Base-by-base conservation (phyloP, 2,329 filamentous ascomycete species). In the Pseudocercospora crystallina region DNA sequence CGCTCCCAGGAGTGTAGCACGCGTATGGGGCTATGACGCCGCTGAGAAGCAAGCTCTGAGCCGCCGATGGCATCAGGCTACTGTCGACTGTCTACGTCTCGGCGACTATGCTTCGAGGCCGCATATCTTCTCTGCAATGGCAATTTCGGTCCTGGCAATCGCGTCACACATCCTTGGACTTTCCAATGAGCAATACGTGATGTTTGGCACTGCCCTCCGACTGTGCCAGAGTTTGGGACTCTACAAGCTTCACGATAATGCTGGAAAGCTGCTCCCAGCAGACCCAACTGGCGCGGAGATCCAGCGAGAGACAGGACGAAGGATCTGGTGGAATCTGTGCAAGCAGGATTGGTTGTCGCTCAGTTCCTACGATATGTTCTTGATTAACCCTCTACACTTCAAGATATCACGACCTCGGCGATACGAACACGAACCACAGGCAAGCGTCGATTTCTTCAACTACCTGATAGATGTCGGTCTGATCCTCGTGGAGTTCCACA, bases 301-400 rank as follows among this genome's bases (percentile, higher is more conserved):
- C 5, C 20, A 35, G 14, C 32, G 34, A 43, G 49, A 53, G 34
- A 39, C 41, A 4, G 29, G 45, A 10, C 40, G 38, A 32, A 35
- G 44, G 20, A 31, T 53, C 2, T 53, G 49, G 44, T 53, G 49
- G 49, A 48, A 39, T 13, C 34, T 53, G 29, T 37, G 33, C 15
- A 44, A 39, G 17, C 45, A 44, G 14, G 44, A 53, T 17, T 53
- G 49, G 49, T 39, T 48, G 13, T 43, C 39, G 13, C 29, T 44
- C 12, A 38, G 31, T 13, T 44, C 39, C 11, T 43, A 43, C 17
- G 49, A 51, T 17, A 51, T 51, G 43, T 47, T 43, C 38, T 20
- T 33, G 13, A 53, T 53, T 11, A 30, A 47, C 13, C 49, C 49
- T n/a, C 12, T 31, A 12, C 49, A 53, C 8, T 53, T 48, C 44